A percentile compares a stretch with the other conserved stretches of the same genome.
These are phyloP conservation scores for Coccomyxa sp. DNA, from an alignment of 139 green algal genomes.

Conservation along the genomic window DNA sequence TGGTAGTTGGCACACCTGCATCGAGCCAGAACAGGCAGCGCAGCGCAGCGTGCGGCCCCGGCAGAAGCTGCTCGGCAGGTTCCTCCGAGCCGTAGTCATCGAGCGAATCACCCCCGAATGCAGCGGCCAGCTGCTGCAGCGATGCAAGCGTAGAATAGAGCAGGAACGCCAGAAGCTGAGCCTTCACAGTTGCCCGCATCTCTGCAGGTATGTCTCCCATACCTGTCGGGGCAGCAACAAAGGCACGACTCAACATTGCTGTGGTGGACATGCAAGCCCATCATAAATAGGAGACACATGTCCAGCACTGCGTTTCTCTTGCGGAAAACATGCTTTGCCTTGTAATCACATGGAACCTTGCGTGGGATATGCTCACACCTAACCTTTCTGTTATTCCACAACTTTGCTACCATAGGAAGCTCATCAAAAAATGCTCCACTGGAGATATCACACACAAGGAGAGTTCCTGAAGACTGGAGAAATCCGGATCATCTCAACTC, in stretches of 20 bases:
- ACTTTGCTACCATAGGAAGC: too few relatives aligned
- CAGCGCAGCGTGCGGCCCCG: slow-evolving; percentile 34
- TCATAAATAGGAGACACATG: too few relatives aligned
- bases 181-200: slow-evolving; percentile 7
- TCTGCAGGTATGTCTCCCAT: slow-evolving; percentile 4
- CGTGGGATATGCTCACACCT: too few relatives aligned
- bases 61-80: background rate
- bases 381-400: too few relatives aligned
- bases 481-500: too few relatives aligned
- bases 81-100: background rate
- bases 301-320: too few relatives aligned
- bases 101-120: background rate
- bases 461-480: too few relatives aligned
- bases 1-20: slow-evolving; percentile 6
- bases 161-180: slow-evolving; percentile 38
- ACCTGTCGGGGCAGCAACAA: background rate
- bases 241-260: background rate
- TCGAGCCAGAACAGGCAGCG: slow-evolving; percentile 31
- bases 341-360: too few relatives aligned
- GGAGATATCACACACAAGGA: too few relatives aligned
- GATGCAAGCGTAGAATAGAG: slow-evolving; percentile 17
- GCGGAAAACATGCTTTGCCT: too few relatives aligned
- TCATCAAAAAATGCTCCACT: too few relatives aligned
- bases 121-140: slow-evolving; percentile 3
- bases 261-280: too few relatives aligned